These are phyloP conservation scores for Colletotrichum sp. DNA, from an alignment of 2,329 filamentous ascomycete genomes.

Conservation along the genomic window DNA sequence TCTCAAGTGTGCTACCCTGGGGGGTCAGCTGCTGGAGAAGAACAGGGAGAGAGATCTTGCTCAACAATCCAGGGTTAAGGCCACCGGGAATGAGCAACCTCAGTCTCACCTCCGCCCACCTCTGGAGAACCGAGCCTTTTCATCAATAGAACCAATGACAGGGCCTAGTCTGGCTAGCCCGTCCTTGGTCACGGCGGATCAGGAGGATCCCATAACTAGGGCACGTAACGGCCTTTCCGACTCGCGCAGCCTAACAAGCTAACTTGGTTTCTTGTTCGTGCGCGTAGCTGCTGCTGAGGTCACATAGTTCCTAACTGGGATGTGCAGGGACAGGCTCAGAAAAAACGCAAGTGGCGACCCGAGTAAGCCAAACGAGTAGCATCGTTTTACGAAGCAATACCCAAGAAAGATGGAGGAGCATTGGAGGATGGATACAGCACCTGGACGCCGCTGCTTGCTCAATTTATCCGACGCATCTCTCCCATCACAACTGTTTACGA, in stretches of 20 bases:
- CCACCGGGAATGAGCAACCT: constrained; percentile 41
- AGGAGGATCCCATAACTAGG: constrained; percentile 62
- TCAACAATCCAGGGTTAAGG: constrained; percentile 54
- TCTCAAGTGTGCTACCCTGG: constrained; percentile 92
- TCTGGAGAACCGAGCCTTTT: constrained; percentile 67
- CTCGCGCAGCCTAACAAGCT: constrained; percentile 42
- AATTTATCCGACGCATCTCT: background rate
- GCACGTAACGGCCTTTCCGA: constrained; percentile 50
- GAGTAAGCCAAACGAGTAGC: constrained; percentile 15
- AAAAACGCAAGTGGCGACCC: constrained; percentile 24
- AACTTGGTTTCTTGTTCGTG: constrained; percentile 30
- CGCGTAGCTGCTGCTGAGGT: constrained; percentile 21
- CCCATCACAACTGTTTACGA: background rate
- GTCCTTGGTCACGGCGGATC: constrained; percentile 62
- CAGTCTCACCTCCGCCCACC: constrained; percentile 43
- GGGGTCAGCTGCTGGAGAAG: constrained; percentile 81
- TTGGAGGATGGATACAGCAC: background rate
- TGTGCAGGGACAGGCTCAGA: constrained; percentile 24
- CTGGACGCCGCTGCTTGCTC: background rate
- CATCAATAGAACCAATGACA: constrained; percentile 66
- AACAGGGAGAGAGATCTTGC: constrained; percentile 66
- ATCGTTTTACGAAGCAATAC: constrained; percentile 19
- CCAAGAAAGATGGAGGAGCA: constrained; percentile 10
- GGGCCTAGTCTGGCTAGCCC: constrained; percentile 66
- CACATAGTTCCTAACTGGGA: constrained; percentile 24